Percentiles rank a stretch among this genome's conserved stretches.
Conservation (phyloP, 768 basidiomycete species). For the Agaricus blazei region DNA sequence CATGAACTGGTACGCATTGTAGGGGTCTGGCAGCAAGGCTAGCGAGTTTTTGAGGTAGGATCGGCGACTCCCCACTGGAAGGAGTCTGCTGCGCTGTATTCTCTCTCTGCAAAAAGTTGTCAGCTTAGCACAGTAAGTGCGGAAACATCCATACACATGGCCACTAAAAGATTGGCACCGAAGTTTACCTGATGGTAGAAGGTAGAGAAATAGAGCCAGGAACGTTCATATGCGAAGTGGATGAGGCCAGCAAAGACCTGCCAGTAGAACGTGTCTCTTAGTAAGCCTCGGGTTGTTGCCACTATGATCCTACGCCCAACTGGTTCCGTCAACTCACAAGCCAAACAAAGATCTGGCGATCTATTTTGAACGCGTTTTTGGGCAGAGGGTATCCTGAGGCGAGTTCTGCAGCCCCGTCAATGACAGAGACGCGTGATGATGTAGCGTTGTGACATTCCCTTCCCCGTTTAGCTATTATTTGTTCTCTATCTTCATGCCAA, state of each 20-base stretch:
- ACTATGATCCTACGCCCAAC: not conserved
- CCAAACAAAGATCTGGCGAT: conserved; percentile 74
- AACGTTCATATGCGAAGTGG: conserved; percentile 75
- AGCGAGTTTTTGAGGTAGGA: conserved; percentile 32
- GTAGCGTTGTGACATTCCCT: no score
- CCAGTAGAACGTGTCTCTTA: not conserved
- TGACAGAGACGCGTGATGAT: conserved; percentile 39
- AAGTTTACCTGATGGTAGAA: conserved; percentile 72
- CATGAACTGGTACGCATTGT: conserved; percentile 61
- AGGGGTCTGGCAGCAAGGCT: conserved; percentile 55
- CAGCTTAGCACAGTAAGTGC: not conserved
- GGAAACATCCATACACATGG: conserved; percentile 54
- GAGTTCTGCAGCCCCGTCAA: conserved; percentile 28
- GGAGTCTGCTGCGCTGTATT: conserved; percentile 73
- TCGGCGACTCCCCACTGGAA: conserved; percentile 77
- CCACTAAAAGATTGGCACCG: conserved; percentile 62
- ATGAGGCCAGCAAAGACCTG: conserved; percentile 79
- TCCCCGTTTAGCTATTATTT: no score
- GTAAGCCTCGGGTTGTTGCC: not conserved
- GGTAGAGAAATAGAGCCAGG: conserved; percentile 72
- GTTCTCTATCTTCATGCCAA: no score
- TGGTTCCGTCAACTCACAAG: conserved; percentile 39
- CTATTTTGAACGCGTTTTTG: conserved; percentile 57
- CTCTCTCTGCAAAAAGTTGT: conserved; percentile 50
- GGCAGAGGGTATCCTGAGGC: conserved; percentile 50